Conservation (phyloP, 208 protist genomes). For the Herpetomonas muscarum region DNA sequence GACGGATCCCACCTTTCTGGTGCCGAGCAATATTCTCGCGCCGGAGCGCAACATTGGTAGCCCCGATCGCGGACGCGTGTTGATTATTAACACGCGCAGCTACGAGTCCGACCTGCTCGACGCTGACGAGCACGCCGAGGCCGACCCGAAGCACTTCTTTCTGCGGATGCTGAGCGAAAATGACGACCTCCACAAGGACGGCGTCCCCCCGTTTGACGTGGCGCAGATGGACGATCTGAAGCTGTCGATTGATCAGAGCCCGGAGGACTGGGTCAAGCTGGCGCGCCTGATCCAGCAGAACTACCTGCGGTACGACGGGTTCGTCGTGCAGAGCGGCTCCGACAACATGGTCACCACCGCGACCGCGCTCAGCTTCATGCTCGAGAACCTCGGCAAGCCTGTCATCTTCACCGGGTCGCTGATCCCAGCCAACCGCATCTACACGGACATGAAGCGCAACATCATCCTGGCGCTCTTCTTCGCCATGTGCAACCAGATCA, state of each 20-base stretch:
- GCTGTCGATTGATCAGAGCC: conserved; percentile 58
- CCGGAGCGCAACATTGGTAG: conserved; percentile 19
- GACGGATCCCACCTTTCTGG: not conserved
- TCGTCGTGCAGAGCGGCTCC: conserved; percentile 96
- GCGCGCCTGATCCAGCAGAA: conserved; percentile 61
- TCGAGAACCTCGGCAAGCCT: conserved; percentile 96
- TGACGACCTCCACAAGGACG: conserved; percentile 55
- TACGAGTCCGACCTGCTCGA: conserved; percentile 37
- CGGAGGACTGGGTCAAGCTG: conserved; percentile 69
- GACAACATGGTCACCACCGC: conserved; percentile 96
- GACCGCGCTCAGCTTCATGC: conserved; percentile 94
- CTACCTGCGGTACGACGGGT: conserved; percentile 94
- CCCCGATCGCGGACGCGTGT: conserved; percentile 41
- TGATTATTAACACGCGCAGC: conserved; percentile 68
- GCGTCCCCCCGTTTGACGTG: conserved; percentile 56
- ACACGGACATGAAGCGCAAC: conserved; percentile 89
- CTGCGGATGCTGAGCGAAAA: conserved; percentile 38
- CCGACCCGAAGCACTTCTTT: conserved; percentile 28
- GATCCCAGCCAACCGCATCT: conserved; percentile 81
- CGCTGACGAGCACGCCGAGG: conserved; percentile 7
- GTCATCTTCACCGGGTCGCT: conserved; percentile 96
- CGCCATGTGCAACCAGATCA: conserved; percentile 78
- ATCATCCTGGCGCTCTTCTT: conserved; percentile 81
- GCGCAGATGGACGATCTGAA: conserved; percentile 47
- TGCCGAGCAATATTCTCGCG: conserved; percentile 13